Percentiles rank a stretch among this genome's conserved stretches.
These are phyloP conservation scores for Neurospora tetrasperma DNA, from an alignment of 495 filamentous ascomycete species.

Conservation along the genomic window DNA sequence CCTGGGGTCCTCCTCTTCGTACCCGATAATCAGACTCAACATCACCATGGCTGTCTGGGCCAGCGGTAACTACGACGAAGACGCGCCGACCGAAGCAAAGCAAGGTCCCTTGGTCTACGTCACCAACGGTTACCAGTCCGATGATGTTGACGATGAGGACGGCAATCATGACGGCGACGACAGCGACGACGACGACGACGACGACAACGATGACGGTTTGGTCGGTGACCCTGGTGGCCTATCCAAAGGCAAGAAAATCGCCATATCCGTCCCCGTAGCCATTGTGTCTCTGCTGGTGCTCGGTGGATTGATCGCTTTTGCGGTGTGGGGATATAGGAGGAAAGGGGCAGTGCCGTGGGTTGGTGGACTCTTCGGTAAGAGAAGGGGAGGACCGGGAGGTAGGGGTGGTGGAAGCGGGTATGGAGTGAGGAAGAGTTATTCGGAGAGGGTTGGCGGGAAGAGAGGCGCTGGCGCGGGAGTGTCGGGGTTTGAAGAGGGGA, in stretches of 20 bases:
- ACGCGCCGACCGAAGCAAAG: not conserved
- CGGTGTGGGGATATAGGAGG: slow-evolving; percentile 7
- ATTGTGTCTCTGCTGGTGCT: slow-evolving; percentile 10
- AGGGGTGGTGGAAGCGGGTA: slow-evolving; percentile 14
- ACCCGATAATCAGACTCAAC: not conserved
- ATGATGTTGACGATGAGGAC: not conserved
- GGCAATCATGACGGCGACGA: not conserved
- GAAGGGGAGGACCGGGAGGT: not conserved
- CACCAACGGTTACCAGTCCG: not conserved
- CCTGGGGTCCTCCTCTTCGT: not conserved
- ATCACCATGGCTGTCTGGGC: not conserved
- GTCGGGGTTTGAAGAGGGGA: not conserved
- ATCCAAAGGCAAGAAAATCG: not conserved
- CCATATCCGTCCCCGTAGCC: slow-evolving; percentile 18
- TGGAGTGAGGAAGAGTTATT: slow-evolving; percentile 16
- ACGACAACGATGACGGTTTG: not conserved
- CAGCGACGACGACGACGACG: too few species aligned
- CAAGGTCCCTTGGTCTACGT: slow-evolving; percentile 5
- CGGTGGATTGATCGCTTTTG: not conserved
- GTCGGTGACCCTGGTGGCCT: not conserved
- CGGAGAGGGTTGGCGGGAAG: slow-evolving; percentile 9
- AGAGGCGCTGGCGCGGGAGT: not conserved
- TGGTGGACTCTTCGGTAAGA: slow-evolving; percentile 3
- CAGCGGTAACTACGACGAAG: not conserved
- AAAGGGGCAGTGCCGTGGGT: slow-evolving; percentile 10